Percentiles rank a stretch among this genome's conserved stretches.
These are phyloP conservation scores for Vaccinium corymbosum DNA, from an alignment of 148 eudicot species.

Conservation along the genomic window DNA sequence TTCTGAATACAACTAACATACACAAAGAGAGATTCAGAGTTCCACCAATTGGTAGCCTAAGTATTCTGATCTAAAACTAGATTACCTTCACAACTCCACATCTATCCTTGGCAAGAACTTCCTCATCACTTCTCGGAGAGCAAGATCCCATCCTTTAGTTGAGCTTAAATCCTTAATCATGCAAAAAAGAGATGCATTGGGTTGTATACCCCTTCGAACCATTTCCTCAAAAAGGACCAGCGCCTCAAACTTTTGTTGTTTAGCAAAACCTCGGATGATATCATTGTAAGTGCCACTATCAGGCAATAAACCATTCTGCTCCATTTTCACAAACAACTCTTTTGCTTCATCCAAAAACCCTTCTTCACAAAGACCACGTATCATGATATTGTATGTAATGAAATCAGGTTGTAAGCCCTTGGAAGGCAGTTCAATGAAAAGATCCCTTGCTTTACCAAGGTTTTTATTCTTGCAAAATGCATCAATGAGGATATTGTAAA, in stretches of 20 bases:
- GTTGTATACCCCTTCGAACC: no score
- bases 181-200: background rate
- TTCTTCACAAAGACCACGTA: background rate
- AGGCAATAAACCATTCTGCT: slow-evolving; percentile 15
- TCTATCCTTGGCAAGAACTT: background rate
- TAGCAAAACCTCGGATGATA: slow-evolving; percentile 4
- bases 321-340: slow-evolving; percentile 12
- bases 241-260: background rate
- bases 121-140: background rate
- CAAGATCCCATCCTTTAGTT: background rate
- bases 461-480: slow-evolving; percentile 1
- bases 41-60: background rate
- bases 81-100: background rate
- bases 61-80: background rate
- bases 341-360: slow-evolving; percentile 10
- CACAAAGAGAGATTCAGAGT: background rate
- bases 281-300: slow-evolving; percentile 2
- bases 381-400: background rate
- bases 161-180: background rate
- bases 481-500: slow-evolving; percentile 8
- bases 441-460: background rate
- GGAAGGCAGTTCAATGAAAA: background rate
- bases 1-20: background rate
- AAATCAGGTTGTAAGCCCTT: slow-evolving; percentile 6
- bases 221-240: background rate